These are phyloP conservation scores for Daldinia eschscholtzii DNA, from an alignment of 2,329 filamentous ascomycete species.

Conservation along the genomic window DNA sequence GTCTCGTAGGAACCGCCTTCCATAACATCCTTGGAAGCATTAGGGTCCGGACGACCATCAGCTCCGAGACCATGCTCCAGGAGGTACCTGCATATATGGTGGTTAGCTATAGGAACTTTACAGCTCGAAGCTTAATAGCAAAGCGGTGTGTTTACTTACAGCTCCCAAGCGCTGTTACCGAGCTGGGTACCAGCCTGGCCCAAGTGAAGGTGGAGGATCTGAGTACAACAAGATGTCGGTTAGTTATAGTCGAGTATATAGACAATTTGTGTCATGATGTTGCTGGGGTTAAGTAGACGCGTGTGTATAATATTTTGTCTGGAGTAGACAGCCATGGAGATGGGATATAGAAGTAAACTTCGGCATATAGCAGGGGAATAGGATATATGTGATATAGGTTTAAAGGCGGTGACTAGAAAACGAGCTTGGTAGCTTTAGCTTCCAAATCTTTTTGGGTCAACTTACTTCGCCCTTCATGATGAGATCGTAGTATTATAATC, in stretches of 20 bases:
- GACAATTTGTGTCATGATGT: not conserved
- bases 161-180: slow-evolving; percentile 81
- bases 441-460: slow-evolving; percentile 29
- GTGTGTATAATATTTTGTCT: slow-evolving; percentile 15
- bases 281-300: not conserved
- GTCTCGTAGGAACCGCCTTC: slow-evolving; percentile 77
- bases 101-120: slow-evolving; percentile 20
- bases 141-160: slow-evolving; percentile 66
- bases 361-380: slow-evolving; percentile 14
- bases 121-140: slow-evolving; percentile 3
- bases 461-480: slow-evolving; percentile 71
- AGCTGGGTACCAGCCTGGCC: slow-evolving; percentile 80
- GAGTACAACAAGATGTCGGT: slow-evolving; percentile 38
- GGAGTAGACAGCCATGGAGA: slow-evolving; percentile 7
- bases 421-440: slow-evolving; percentile 6
- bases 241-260: not conserved
- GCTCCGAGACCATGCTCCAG: slow-evolving; percentile 77
- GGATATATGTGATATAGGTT: slow-evolving; percentile 1
- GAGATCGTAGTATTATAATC: slow-evolving; percentile 43
- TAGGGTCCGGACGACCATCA: slow-evolving; percentile 74
- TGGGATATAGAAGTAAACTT: slow-evolving; percentile 17
- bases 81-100: slow-evolving; percentile 67
- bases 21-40: slow-evolving; percentile 65
- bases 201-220: slow-evolving; percentile 74
- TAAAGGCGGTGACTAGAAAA: slow-evolving; percentile 24